Conservation (phyloP, 2,329 filamentous ascomycete genomes). For the Epichloe uncinata region DNA sequence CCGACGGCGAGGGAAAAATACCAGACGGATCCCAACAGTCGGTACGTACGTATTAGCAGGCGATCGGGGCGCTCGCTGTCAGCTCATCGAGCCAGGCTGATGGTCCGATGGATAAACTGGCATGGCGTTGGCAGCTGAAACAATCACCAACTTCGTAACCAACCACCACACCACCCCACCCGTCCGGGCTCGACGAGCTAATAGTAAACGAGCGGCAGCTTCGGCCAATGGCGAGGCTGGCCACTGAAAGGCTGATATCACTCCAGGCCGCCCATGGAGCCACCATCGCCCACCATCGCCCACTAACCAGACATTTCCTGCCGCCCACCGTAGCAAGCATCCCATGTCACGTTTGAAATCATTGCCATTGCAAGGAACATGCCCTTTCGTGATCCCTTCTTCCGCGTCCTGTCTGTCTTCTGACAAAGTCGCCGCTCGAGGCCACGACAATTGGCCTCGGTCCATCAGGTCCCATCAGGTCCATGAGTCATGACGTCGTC, state of each 20-base stretch:
- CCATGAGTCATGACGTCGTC: too few species aligned
- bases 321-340: too few species aligned
- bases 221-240: neutral
- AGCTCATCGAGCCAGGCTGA: neutral
- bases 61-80: neutral
- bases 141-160: neutral
- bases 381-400: too few species aligned
- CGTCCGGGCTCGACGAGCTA: neutral
- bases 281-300: neutral
- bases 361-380: too few species aligned
- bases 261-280: neutral
- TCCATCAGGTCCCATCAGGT: too few species aligned
- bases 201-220: too few species aligned
- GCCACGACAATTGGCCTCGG: too few species aligned
- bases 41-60: too few species aligned
- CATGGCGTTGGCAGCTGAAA: neutral
- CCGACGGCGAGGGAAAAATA: neutral
- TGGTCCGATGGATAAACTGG: neutral
- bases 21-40: neutral
- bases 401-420: too few species aligned
- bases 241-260: neutral
- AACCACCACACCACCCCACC: neutral
- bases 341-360: too few species aligned
- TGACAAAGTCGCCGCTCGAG: too few species aligned
- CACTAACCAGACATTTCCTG: too few species aligned